These are phyloP conservation scores for Nicotiana tabacum DNA, from an alignment of 257 asterid genomes.

Conservation along the genomic window DNA sequence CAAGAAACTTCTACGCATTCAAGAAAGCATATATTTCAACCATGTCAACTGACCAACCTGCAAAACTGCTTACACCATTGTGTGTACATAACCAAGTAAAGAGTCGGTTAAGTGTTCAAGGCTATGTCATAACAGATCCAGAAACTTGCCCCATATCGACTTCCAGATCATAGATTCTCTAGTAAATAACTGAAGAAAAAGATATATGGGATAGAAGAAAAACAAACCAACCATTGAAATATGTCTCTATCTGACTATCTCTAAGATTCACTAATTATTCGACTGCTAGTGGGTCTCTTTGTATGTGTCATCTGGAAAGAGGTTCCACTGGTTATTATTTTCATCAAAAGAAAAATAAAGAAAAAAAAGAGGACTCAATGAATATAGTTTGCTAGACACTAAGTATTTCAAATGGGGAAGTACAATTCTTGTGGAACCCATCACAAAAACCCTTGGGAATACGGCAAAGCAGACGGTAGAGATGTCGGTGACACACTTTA, in stretches of 20 bases:
- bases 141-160: background rate
- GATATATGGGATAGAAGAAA: background rate
- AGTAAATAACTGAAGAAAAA: background rate
- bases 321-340: background rate
- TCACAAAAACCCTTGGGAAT: background rate
- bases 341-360: background rate
- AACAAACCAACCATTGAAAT: background rate
- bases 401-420: background rate
- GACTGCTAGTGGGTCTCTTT: too few relatives aligned
- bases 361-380: background rate
- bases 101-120: background rate
- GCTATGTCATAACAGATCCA: background rate
- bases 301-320: too few relatives aligned
- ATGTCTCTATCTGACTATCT: background rate
- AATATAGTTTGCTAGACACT: background rate
- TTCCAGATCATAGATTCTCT: background rate
- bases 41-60: background rate
- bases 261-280: too few relatives aligned
- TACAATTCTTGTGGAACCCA: background rate
- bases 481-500: background rate
- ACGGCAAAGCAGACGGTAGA: background rate
- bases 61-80: background rate
- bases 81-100: background rate
- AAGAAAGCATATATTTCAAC: background rate
- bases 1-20: background rate